These are phyloP conservation scores for Cucumis cinereus DNA, from an alignment of 306 rosid species.

Conservation along the genomic window DNA sequence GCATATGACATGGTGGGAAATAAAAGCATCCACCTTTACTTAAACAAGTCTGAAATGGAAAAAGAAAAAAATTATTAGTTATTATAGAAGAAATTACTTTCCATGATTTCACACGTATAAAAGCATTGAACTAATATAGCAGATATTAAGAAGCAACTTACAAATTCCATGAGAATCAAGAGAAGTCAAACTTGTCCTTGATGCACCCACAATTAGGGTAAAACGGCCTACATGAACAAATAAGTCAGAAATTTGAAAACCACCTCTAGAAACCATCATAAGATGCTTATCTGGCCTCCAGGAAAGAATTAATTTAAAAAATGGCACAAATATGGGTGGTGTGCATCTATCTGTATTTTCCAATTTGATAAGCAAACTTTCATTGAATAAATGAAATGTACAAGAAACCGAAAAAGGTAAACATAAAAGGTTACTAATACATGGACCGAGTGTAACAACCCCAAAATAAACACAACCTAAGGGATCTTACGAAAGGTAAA, in stretches of 20 bases:
- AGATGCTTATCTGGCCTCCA: not conserved
- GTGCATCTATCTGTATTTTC: not conserved
- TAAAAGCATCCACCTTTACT: slow-evolving; percentile 65
- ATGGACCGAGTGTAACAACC: no score
- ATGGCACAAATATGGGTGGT: not conserved
- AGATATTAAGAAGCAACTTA: not conserved
- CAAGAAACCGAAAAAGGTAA: not conserved
- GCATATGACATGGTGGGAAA: slow-evolving; percentile 72
- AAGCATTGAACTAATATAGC: not conserved
- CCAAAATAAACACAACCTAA: no score
- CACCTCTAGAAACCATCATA: not conserved
- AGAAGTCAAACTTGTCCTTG: not conserved
- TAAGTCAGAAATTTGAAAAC: not conserved
- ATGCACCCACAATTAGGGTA: not conserved
- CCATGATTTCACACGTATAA: not conserved
- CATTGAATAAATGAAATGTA: not conserved
- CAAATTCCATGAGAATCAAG: slow-evolving; percentile 1
- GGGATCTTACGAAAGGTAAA: no score
- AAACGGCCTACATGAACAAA: not conserved
- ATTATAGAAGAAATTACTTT: no score
- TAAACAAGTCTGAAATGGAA: slow-evolving; percentile 45
- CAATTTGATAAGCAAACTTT: not conserved
- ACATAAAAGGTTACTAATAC: no score
- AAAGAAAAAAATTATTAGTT: not conserved
- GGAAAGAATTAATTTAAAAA: no score